Base-by-base conservation (phyloP, 495 filamentous ascomycete species). In the Tuber calosporum region DNA sequence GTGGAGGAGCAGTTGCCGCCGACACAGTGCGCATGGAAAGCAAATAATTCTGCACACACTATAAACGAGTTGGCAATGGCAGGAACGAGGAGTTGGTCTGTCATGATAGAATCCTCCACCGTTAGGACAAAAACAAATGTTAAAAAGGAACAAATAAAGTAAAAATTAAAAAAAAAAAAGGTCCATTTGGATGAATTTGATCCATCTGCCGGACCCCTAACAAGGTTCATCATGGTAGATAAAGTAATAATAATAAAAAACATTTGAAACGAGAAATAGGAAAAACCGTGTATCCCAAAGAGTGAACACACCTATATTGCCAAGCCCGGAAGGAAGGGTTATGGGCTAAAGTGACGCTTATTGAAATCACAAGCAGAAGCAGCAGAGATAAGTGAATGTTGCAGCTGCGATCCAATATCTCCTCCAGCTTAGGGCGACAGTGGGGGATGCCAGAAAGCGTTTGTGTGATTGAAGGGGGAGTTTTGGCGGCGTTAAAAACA, bases 361-460 rank as follows among this genome's bases (percentile, higher is more conserved):
- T 6, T 15, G 53, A 34, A 13, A 62, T 11, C 53, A 19, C 13
- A 62, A 62, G 73, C 74, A 69, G 67, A 58, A 26, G 39, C 34
- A 69, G 71, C 70, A 48, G 67, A 67, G 58, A 45, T 45, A 39
- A 48, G 72, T 37, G 66, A 15, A 38, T 20, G 74, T 38, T 39
- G 19, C 62, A 39, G 68, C 58, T 45, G 73, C 69, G 75, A 71
- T 67, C 75, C 70, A 73, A 69, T 37, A 42, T 69, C 69, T 36
- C 39, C 69, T 36, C 39, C 41, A 45, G 48, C 74, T 5, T 30
- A 11, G 20, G 66, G 69, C 69, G 40, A 71, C 62, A 75, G 73
- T 48, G 69, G 73, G 68, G 71, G 69, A 11, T 43, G 69, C 43
- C 74, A 45, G 73, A 43, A 58, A 17, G n/a, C 41, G 39, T 58